phyloP scores from a whole-genome alignment of 2,329 filamentous ascomycete genomes.

The Pseudocercospora crystallina region DNA sequence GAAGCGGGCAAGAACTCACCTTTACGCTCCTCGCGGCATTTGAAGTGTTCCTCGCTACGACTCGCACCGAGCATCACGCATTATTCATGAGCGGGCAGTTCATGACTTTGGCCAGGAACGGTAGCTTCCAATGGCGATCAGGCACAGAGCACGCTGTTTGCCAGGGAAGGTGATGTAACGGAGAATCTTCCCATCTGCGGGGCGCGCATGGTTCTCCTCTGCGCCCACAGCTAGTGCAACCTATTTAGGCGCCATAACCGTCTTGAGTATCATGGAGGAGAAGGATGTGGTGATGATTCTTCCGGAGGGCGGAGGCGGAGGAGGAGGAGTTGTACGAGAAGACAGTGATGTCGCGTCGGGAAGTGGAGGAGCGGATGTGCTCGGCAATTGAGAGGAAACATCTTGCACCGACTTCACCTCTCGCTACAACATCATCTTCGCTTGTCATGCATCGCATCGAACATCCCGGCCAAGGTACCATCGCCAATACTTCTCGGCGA shows the following conservation, averaged over 20 bases:
- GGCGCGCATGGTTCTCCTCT: constrained; percentile 7
- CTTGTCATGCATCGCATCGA: too few relatives aligned
- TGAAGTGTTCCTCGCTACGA: constrained; percentile 12
- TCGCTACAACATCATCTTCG: too few relatives aligned
- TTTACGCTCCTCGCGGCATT: neutral
- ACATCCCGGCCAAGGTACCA: too few relatives aligned
- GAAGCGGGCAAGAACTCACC: neutral
- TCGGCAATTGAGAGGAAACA: too few relatives aligned
- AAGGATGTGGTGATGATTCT: neutral
- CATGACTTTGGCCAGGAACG: constrained; percentile 6
- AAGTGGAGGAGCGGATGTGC: neutral
- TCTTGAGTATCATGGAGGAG: constrained; percentile 1
- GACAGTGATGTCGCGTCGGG: neutral
- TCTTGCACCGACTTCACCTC: too few relatives aligned
- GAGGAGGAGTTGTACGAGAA: neutral
- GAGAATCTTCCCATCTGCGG: constrained; percentile 12
- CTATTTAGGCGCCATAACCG: neutral
- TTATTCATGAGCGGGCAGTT: neutral
- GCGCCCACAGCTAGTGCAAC: constrained; percentile 11
- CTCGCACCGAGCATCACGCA: constrained; percentile 10
- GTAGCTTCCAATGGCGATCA: constrained; percentile 19
- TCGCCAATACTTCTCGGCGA: too few relatives aligned
- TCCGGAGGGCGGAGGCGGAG: neutral
- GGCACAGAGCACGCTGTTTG: constrained; percentile 12
- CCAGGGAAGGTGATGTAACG: constrained; percentile 15